Base-by-base conservation (phyloP, 371 early-diverging fungal species). In the Mortierella sp. region DNA sequence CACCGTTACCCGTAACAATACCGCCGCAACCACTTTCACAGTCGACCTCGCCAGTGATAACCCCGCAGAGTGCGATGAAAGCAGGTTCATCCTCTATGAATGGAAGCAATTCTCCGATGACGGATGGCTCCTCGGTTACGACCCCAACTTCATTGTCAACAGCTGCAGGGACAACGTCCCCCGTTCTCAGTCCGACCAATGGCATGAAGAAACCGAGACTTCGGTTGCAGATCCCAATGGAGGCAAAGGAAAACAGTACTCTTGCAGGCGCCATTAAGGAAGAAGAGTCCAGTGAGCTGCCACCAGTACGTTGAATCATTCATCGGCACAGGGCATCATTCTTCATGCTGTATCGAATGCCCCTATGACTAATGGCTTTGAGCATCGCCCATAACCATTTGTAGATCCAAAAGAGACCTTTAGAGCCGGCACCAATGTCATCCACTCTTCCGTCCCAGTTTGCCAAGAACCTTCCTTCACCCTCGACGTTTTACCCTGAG, bases 391-490 rank as follows among this genome's bases (percentile, higher is more conserved):
- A 13, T 9, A 38, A 9, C 18, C 6, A 3, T 28, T 28, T 4
- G 30, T 58, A 69, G 70, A 71, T 67, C 30, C 78, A 78, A 39
- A 71, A 78, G 47, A 54, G 67, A 14, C 70, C 69, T 9, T 39
- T 78, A 9, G 72, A 67, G 54, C 65, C 81, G 31, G 65, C 78
- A 21, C 63, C 81, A 30, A 61, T 78, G 46, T 70, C 87, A 1
- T 87, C 87, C 14, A 86, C 87, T n/a, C 62, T 87, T n/a, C 87
- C 87, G 2, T 87, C 87, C 14, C 87, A 92, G 67, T 91, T 91
- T 65, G 90, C 90, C 38, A 92, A 91, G 67, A 91, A 89, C 63
- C 76, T 92, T 28, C 92, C 91, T 13, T 91, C 91, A 14, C 93
- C 93, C 3, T 88, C 89, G 3, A 85, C 90, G 2, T 92, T 92